Conservation (phyloP, 768 basidiomycete species). For the Kwoniella botswanensis region DNA sequence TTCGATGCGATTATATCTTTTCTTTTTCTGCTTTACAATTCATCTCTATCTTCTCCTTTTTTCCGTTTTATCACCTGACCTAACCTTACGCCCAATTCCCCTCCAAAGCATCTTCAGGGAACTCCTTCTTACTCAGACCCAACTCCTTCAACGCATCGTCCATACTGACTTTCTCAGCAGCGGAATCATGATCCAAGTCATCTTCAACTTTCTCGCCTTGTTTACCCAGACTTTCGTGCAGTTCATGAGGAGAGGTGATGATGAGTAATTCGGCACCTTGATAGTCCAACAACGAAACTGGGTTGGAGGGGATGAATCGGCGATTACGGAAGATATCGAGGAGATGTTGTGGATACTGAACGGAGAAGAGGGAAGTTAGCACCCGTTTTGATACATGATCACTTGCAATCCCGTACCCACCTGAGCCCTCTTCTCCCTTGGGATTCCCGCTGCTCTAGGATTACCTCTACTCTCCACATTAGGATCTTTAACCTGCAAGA, state of each 20-base stretch:
- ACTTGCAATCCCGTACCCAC: conserved; percentile 28
- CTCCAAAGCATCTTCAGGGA: conserved; percentile 49
- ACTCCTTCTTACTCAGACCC: conserved; percentile 46
- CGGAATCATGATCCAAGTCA: conserved; percentile 43
- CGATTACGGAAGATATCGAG: conserved; percentile 38
- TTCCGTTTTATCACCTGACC: too few species aligned
- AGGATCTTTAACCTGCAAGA: conserved; percentile 50
- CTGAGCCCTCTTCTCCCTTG: conserved; percentile 43
- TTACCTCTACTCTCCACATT: conserved; percentile 35
- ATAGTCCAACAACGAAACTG: conserved; percentile 44
- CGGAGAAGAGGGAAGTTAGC: not conserved
- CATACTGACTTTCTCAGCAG: conserved; percentile 34
- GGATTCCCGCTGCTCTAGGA: conserved; percentile 48
- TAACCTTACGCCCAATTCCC: conserved; percentile 44
- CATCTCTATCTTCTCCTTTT: not conserved
- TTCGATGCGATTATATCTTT: too few species aligned
- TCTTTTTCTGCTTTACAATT: not conserved
- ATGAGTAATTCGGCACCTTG: conserved; percentile 47
- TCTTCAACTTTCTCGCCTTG: conserved; percentile 47
- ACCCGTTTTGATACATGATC: conserved; percentile 1
- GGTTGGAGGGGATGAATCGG: conserved; percentile 50
- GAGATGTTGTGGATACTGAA: conserved; percentile 43
- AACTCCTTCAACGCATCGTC: conserved; percentile 51
- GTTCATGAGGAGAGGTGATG: conserved; percentile 46
- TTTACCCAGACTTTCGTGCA: conserved; percentile 44